These are phyloP conservation scores for Leccinum longicurvipes DNA, from an alignment of 768 basidiomycete genomes.

Conservation along the genomic window DNA sequence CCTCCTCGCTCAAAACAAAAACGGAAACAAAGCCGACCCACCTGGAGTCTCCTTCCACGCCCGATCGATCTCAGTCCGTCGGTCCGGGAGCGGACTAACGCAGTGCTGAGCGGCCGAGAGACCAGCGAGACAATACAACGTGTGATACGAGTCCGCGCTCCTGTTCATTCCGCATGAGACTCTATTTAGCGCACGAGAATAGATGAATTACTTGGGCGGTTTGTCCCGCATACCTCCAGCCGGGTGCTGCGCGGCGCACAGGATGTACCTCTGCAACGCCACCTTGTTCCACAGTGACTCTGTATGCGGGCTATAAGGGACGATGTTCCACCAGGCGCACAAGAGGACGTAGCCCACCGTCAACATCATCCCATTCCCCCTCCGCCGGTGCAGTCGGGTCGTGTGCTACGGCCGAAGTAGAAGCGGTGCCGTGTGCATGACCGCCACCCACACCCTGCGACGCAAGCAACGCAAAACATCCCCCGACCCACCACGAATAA, in stretches of 20 bases:
- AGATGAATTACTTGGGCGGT: conserved; percentile 73
- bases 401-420: neutral
- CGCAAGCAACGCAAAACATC: conserved; percentile 76
- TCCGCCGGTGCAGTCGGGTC: conserved; percentile 15
- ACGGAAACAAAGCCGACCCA: conserved; percentile 8
- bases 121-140: conserved; percentile 88
- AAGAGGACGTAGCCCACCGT: conserved; percentile 45
- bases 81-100: conserved; percentile 46
- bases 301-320: neutral
- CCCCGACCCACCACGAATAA: conserved; percentile 99
- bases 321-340: neutral
- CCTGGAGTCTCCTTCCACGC: conserved; percentile 36
- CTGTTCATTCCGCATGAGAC: conserved; percentile 37
- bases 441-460: conserved; percentile 43
- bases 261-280: conserved; percentile 84
- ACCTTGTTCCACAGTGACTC: conserved; percentile 54
- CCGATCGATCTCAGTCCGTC: conserved; percentile 32
- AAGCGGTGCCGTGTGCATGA: neutral
- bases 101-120: conserved; percentile 86
- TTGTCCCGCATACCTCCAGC: conserved; percentile 91
- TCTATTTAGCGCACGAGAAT: neutral
- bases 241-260: conserved; percentile 82
- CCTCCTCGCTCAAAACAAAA: neutral
- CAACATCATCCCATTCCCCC: conserved; percentile 66
- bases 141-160: conserved; percentile 92